Conservation (phyloP, 192 early-diverging fungal genomes). For the Umbelopsis sp. region DNA sequence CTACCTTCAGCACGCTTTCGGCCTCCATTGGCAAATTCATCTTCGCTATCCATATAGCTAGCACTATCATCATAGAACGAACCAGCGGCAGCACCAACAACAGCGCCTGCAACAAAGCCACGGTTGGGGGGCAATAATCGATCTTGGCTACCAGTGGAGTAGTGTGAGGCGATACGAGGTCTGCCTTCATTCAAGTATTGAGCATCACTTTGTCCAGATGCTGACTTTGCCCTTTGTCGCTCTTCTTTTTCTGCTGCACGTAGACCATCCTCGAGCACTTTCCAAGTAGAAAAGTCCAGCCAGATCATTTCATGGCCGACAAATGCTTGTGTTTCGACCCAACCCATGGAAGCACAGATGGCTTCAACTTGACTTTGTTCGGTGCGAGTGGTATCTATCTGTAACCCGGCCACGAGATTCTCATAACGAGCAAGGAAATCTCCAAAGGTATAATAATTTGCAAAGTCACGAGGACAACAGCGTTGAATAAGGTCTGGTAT, state of each 20-base stretch:
- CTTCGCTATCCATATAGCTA: constrained; percentile 41
- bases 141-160: constrained; percentile 6
- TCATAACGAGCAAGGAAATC: constrained; percentile 76
- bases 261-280: constrained; percentile 62
- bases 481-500: constrained; percentile 72
- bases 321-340: constrained; percentile 49
- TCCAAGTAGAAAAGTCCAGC: constrained; percentile 66
- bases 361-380: constrained; percentile 39
- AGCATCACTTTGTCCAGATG: neutral
- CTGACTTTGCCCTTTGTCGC: constrained; percentile 39
- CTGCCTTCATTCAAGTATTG: constrained; percentile 12
- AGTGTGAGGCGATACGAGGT: neutral
- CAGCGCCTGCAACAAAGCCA: neutral
- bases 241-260: constrained; percentile 63
- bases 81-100: constrained; percentile 5
- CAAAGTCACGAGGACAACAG: constrained; percentile 69
- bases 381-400: constrained; percentile 28
- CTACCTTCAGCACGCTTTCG: constrained; percentile 30
- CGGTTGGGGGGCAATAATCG: neutral
- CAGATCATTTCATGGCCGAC: constrained; percentile 63
- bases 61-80: constrained; percentile 37
- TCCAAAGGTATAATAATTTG: constrained; percentile 64
- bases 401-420: constrained; percentile 13
- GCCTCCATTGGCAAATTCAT: constrained; percentile 25
- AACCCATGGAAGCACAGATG: constrained; percentile 44